Evolutionary conservation across 2,329 filamentous ascomycete genomes (phyloP).

Genomic region (Claviceps quebecensis): DNA sequence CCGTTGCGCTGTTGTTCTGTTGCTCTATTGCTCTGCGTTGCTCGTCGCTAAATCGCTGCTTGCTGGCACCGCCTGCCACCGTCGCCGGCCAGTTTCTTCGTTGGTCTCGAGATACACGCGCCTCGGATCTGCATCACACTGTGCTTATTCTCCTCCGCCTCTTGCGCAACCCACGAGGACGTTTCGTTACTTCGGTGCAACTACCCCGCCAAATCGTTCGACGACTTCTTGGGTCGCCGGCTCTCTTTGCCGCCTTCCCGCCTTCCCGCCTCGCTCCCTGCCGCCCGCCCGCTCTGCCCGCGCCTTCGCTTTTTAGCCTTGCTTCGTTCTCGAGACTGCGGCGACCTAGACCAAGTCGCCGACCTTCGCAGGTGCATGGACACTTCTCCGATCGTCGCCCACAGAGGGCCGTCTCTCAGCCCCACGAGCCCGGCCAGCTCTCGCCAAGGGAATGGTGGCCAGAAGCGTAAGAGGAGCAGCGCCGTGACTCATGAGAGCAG

Average conservation of each 20-base stretch:
- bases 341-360: conserved; percentile 8
- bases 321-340: conserved; percentile 4
- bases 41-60: not conserved
- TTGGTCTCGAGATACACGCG: not conserved
- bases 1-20: not conserved
- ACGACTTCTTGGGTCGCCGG: not conserved
- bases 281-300: not conserved
- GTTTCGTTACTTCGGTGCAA: not conserved
- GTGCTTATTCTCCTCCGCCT: not conserved
- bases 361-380: conserved; percentile 27
- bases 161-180: not conserved
- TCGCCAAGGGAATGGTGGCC: conserved; percentile 32
- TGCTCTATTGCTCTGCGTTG: not conserved
- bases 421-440: conserved; percentile 42
- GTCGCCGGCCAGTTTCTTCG: not conserved
- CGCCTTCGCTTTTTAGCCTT: conserved; percentile 5
- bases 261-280: conserved; percentile 1
- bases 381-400: conserved; percentile 30
- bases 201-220: conserved; percentile 2
- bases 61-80: not conserved
- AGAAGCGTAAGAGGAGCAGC: conserved; percentile 45
- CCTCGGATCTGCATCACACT: not conserved
- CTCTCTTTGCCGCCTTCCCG: conserved; percentile 1
- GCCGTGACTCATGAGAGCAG: conserved; percentile 42
- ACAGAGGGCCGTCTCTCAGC: conserved; percentile 34